Evolutionary conservation across 164 flowering plant species (phyloP).

Genomic region (Pachysandra terminalis): DNA sequence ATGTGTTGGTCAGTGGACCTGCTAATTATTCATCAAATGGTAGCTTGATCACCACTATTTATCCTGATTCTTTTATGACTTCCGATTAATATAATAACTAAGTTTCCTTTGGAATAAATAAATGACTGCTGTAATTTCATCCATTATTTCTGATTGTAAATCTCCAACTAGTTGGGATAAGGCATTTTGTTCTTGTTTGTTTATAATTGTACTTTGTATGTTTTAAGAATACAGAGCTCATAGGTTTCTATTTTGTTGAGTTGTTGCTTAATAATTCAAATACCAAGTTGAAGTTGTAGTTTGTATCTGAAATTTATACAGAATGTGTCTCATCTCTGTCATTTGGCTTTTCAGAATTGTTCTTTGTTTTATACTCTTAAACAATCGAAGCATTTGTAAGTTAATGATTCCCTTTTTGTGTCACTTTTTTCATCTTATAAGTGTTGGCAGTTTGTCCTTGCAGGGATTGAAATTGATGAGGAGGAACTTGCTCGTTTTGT

Average conservation of each 20-base stretch:
- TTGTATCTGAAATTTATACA: background rate
- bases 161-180: too few relatives aligned
- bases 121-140: too few relatives aligned
- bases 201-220: background rate
- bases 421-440: slow-evolving; percentile 45
- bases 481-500: slow-evolving; percentile 91
- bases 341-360: background rate
- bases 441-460: slow-evolving; percentile 45
- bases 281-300: background rate
- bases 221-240: background rate
- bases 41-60: too few relatives aligned
- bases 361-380: background rate
- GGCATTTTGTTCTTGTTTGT: too few relatives aligned
- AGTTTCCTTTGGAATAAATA: too few relatives aligned
- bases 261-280: background rate
- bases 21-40: too few relatives aligned
- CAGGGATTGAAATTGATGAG: slow-evolving; percentile 93
- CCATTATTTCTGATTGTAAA: too few relatives aligned
- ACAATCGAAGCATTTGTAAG: background rate
- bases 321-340: background rate
- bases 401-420: background rate
- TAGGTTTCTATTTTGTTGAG: background rate
- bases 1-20: too few relatives aligned
- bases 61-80: too few relatives aligned
- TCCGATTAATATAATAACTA: too few relatives aligned